Percentiles rank a stretch among this genome's conserved stretches.
Evolutionary conservation across 2,329 filamentous ascomycete species (phyloP).

Genomic region (Ophiostoma quercus): DNA sequence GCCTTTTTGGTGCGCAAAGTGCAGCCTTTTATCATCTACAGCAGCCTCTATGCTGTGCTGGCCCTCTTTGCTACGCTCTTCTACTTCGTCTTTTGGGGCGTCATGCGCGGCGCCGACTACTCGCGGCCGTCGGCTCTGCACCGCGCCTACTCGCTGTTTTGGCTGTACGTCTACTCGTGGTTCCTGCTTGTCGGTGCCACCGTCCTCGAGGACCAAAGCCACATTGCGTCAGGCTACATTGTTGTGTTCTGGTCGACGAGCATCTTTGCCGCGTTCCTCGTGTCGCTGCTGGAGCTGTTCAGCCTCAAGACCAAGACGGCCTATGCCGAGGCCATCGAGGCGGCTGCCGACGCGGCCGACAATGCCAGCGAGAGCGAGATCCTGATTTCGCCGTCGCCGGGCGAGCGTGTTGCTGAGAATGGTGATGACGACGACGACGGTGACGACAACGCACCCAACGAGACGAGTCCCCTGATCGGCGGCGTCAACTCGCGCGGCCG

Average conservation of each 20-base stretch:
- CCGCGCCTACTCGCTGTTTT: constrained; percentile 72
- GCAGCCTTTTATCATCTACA: constrained; percentile 89
- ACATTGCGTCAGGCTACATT: constrained; percentile 72
- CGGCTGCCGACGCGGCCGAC: neutral
- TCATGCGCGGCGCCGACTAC: constrained; percentile 71
- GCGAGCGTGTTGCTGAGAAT: constrained; percentile 34
- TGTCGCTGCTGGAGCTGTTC: constrained; percentile 77
- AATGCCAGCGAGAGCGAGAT: constrained; percentile 31
- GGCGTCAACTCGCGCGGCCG: constrained; percentile 27
- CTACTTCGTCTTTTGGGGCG: constrained; percentile 75
- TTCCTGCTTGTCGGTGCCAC: constrained; percentile 64
- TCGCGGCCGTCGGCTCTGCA: constrained; percentile 82
- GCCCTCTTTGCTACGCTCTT: constrained; percentile 79
- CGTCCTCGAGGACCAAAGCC: constrained; percentile 60
- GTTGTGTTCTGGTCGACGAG: constrained; percentile 74
- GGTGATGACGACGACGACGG: constrained; percentile 25
- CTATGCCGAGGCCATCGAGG: constrained; percentile 51
- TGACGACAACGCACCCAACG: constrained; percentile 42
- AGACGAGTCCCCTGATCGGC: constrained; percentile 49
- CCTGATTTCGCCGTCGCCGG: constrained; percentile 40
- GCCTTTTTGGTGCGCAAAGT: constrained; percentile 73
- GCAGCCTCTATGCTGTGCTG: constrained; percentile 82
- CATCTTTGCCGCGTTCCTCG: constrained; percentile 66
- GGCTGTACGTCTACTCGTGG: constrained; percentile 77
- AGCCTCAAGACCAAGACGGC: constrained; percentile 65